Evolutionary conservation across 2,329 filamentous ascomycete genomes (phyloP).

Genomic region (Zymoseptoria passerinii): DNA sequence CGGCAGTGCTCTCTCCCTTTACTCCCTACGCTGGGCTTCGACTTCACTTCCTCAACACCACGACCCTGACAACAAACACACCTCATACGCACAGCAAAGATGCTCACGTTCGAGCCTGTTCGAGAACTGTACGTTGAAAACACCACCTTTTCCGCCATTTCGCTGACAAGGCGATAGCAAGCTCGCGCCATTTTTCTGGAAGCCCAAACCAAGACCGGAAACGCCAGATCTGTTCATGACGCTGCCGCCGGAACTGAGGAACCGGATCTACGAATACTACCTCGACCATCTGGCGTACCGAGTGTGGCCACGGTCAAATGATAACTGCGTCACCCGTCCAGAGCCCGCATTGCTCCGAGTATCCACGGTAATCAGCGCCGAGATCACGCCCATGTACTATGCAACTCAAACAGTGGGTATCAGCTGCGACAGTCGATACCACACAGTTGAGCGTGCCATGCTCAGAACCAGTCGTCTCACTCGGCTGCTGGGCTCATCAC

Average conservation of each 20-base stretch:
- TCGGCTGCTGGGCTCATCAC: background rate
- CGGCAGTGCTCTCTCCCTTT: background rate
- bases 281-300: background rate
- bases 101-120: background rate
- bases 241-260: slow-evolving; percentile 4
- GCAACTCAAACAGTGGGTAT: background rate
- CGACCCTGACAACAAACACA: background rate
- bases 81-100: background rate
- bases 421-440: background rate
- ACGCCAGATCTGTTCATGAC: slow-evolving; percentile 5
- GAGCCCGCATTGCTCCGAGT: slow-evolving; percentile 7
- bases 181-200: background rate
- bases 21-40: background rate
- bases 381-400: slow-evolving; percentile 10
- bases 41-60: background rate
- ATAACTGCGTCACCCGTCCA: background rate
- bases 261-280: slow-evolving; percentile 1
- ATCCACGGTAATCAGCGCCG: slow-evolving; percentile 6
- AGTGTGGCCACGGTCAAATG: background rate
- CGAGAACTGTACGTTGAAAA: too few species aligned
- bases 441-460: background rate
- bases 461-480: slow-evolving; percentile 2
- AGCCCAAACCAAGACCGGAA: background rate
- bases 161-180: slow-evolving; percentile 1
- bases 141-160: too few species aligned